phyloP scores from a whole-genome alignment of 306 rosid genomes.

The Acacia confusa region DNA sequence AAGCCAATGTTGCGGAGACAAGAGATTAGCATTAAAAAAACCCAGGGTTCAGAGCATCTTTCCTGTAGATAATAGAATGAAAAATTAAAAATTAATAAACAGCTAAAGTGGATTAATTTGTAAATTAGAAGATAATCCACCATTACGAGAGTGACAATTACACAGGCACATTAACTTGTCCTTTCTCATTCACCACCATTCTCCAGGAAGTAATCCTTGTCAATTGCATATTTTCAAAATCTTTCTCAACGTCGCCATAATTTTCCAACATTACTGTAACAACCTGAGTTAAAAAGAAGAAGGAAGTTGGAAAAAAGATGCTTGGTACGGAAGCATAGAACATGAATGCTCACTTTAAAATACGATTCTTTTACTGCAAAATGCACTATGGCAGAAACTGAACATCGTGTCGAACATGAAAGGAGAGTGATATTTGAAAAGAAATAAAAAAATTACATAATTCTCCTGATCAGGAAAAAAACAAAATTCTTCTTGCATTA shows the following conservation, averaged over 20 bases:
- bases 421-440: not conserved
- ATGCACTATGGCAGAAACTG: not conserved
- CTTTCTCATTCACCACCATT: conserved; percentile 57
- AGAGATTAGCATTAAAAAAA: conserved; percentile 54
- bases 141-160: conserved; percentile 37
- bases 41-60: conserved; percentile 44
- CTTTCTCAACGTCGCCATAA: conserved; percentile 43
- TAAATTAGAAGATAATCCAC: conserved; percentile 24
- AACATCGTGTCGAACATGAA: conserved; percentile 9
- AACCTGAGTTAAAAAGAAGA: conserved; percentile 43
- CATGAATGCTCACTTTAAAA: conserved; percentile 8
- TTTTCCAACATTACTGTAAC: conserved; percentile 71
- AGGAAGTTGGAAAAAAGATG: conserved; percentile 25
- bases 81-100: conserved; percentile 5
- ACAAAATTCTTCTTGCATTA: not conserved
- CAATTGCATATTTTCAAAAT: conserved; percentile 31
- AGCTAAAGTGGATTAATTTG: not conserved
- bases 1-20: conserved; percentile 68
- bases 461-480: not conserved
- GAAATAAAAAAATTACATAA: not conserved
- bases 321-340: conserved; percentile 8
- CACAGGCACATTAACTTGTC: conserved; percentile 51
- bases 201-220: conserved; percentile 53
- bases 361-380: not conserved
- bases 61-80: conserved; percentile 38